Base-by-base conservation (phyloP, 176 grass and related monocot species). In the Avena eriantha region DNA sequence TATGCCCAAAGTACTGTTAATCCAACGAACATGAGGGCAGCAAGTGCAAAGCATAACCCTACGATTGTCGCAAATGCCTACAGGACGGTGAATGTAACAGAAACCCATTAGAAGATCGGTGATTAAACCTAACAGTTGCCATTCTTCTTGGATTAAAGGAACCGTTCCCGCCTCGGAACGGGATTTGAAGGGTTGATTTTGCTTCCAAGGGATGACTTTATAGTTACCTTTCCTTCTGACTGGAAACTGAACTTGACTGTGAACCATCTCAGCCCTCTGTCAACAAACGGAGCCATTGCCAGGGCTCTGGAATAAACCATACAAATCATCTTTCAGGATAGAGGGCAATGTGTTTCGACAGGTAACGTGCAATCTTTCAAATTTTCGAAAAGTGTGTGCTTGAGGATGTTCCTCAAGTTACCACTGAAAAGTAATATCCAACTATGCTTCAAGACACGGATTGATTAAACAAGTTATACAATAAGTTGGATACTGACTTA, bases 1-100 rank as follows among this genome's bases (percentile, higher is more conserved):
- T 95, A 98, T 59, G 96, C 93, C 81, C 86, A 95, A 85, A 95
- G 96, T 64, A 98, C 75, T 69, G 93, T 98, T 39, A 98, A 86
- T 46, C 81, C 86, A 46, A 98, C 74, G 73, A 98, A 95, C 67
- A 98, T 17, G 19, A 94, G 22, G 76, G 95, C 81, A 58, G 88
- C 93, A 69, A 98, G 61, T 21, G 56, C 81, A 71, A 98, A 90
- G 76, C 96, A 98, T 18, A 92, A 68, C 59, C 93, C 91, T 13
- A 82, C 92, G 43, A 98, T 94, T 7, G 83, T 87, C 10, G 69
- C 84, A 91, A 94, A 95, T 66, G 96, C 96, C 96, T 98, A 90
- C 87, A 87, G 46, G 59, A 78, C 26, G 45, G n/a, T 41, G 65
- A 34, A 70, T 64, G 14, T 7, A 66, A 73, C 1, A 21, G 35